Base-by-base conservation (phyloP, 176 grass and related monocot species). In the Pontederia paniculata region DNA sequence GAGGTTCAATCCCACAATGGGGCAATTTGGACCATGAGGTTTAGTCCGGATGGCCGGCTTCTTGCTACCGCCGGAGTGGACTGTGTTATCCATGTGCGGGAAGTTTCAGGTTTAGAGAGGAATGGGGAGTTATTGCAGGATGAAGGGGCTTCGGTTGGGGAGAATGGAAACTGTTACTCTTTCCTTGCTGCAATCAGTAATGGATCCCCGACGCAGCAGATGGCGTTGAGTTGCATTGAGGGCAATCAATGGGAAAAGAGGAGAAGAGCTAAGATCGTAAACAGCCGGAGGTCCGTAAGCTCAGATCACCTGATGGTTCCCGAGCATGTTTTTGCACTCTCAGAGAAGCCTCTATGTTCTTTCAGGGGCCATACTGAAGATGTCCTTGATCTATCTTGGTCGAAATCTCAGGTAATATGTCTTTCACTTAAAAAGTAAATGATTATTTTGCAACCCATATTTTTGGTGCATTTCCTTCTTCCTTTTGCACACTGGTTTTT, bases 341-440 rank as follows among this genome's bases (percentile, higher is more conserved):
- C 79, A 17, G 87, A 91, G 25, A 98, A 91, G 65, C 83, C 93
- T 20, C 48, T 88, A 42, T 88, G 74, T 68, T 84, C 93, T 10
- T 88, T 98, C 50, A 48, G 74, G 55, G 93, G 87, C 3, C 93
- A 98, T 41, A 67, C 50, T 0, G 70, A 85, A 10, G 87, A 98
- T 37, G 87, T 98, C 49, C 93, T 98, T 55, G 86, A 98, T 77
- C 84, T 98, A 9, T 98, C 93, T 58, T 98, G 93, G 93, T 98
- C 93, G 25, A 98, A 98, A 78, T 98, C 83, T 49, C 87, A 88
- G 93, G 93, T 98, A 51, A 63, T 67, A 42, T 45, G 9, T 28
- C 17, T 48, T 45, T 74, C 65, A 52, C 58, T 53, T 55, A 31
- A 31, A 31, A 31, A 31, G 25, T 5, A 31, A 5, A 31, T 31